Conservation (phyloP, 2,329 filamentous ascomycete genomes). For the Phoma sp. region DNA sequence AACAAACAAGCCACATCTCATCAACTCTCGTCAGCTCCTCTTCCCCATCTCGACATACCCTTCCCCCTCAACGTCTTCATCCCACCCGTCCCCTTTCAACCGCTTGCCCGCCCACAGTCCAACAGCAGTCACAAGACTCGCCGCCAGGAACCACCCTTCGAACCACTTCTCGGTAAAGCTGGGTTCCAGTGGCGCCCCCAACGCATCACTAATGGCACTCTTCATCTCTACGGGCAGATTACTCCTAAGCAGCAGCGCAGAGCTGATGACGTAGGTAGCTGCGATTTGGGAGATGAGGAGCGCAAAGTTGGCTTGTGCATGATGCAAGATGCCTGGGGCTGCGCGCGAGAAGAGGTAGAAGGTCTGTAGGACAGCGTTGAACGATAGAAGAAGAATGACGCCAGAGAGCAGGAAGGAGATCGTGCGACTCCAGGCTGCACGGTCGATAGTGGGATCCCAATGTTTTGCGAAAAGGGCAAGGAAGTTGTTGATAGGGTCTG, state of each 20-base stretch:
- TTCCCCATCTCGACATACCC: constrained; percentile 76
- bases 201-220: constrained; percentile 75
- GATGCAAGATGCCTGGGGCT: constrained; percentile 72
- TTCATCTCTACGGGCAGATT: constrained; percentile 81
- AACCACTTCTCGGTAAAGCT: constrained; percentile 83
- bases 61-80: constrained; percentile 48
- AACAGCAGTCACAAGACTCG: constrained; percentile 68
- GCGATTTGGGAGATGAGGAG: constrained; percentile 80
- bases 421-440: constrained; percentile 81
- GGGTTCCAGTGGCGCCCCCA: constrained; percentile 77
- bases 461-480: constrained; percentile 81
- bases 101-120: constrained; percentile 76
- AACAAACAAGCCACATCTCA: neutral
- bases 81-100: constrained; percentile 55
- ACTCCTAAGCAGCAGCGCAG: constrained; percentile 76
- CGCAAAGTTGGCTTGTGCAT: constrained; percentile 78
- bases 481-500: constrained; percentile 84
- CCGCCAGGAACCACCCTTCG: constrained; percentile 81
- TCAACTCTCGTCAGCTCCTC: constrained; percentile 56
- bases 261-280: constrained; percentile 84
- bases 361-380: constrained; percentile 84
- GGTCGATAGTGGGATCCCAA: constrained; percentile 83
- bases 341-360: constrained; percentile 81
- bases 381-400: constrained; percentile 80
- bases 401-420: constrained; percentile 85